These are phyloP conservation scores for Tuber aestivum DNA, from an alignment of 495 filamentous ascomycete species.

Conservation along the genomic window DNA sequence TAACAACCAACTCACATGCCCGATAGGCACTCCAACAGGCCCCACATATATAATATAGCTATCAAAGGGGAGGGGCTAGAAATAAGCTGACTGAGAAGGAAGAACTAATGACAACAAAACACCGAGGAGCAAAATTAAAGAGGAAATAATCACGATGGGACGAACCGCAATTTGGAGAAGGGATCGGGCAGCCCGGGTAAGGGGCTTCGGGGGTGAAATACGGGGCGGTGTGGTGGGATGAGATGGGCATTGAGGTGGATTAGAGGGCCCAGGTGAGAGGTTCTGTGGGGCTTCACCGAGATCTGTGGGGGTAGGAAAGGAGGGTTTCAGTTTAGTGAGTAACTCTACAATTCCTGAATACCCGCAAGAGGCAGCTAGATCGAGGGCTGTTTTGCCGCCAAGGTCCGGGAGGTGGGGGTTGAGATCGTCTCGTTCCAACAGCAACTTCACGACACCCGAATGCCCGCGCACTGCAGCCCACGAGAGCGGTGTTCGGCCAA, in stretches of 20 bases:
- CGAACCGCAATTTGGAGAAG: not conserved
- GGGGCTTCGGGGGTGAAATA: not conserved
- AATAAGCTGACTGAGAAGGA: not conserved
- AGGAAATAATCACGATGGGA: not conserved
- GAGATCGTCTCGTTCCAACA: not conserved
- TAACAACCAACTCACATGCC: too few relatives aligned
- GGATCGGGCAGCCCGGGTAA: not conserved
- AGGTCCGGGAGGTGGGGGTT: not conserved
- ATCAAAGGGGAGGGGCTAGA: too few relatives aligned
- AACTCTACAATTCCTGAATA: not conserved
- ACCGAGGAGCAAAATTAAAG: not conserved
- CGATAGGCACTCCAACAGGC: too few relatives aligned
- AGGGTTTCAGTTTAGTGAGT: not conserved
- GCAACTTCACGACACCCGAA: constrained; percentile 38
- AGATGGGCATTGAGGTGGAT: not conserved
- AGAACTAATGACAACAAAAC: not conserved
- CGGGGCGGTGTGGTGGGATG: not conserved
- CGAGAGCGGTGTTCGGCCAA: not conserved
- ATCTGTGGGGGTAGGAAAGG: not conserved
- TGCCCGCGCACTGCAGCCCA: constrained; percentile 33
- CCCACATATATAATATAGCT: too few relatives aligned
- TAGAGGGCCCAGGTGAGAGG: not conserved
- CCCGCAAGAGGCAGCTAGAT: not conserved
- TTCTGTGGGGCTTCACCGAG: not conserved
- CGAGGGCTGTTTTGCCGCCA: not conserved